A percentile compares a stretch with the other conserved stretches of the same genome.
Evolutionary conservation across 140 eudicot genomes (phyloP).

Genomic region (Anethum foeniculum): DNA sequence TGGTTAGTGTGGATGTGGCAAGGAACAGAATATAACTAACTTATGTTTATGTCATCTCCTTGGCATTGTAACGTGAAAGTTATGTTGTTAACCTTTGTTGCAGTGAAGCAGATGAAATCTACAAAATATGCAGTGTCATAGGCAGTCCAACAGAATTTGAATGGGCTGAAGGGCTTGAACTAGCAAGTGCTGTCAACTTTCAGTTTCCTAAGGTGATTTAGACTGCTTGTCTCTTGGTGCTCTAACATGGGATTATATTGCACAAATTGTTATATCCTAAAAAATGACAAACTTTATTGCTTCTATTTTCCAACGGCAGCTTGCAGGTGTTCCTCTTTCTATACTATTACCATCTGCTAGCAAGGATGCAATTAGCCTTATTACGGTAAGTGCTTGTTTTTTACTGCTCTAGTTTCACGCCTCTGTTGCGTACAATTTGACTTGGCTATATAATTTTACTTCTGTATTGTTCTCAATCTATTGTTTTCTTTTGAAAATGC

Average conservation of each 20-base stretch:
- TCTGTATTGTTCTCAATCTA: not conserved
- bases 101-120: constrained; percentile 97
- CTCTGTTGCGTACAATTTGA: not conserved
- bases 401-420: not conserved
- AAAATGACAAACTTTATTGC: not conserved
- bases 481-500: constrained; percentile 7
- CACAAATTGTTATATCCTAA: not conserved
- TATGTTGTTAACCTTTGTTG: not conserved
- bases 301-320: constrained; percentile 30
- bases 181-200: constrained; percentile 58
- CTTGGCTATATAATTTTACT: not conserved
- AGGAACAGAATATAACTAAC: not conserved
- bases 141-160: constrained; percentile 64
- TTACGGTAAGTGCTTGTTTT: constrained; percentile 30
- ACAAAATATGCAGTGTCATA: constrained; percentile 81
- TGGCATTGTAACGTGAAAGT: not conserved
- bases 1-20: not conserved
- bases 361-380: constrained; percentile 42
- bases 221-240: not conserved
- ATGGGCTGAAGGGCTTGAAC: constrained; percentile 80
- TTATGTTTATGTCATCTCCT: not conserved
- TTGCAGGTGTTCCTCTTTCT: constrained; percentile 54
- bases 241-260: not conserved
- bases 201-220: constrained; percentile 76
- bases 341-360: constrained; percentile 36